Base-by-base conservation (phyloP, 192 early-diverging fungal species). In the Coemansia sp. region DNA sequence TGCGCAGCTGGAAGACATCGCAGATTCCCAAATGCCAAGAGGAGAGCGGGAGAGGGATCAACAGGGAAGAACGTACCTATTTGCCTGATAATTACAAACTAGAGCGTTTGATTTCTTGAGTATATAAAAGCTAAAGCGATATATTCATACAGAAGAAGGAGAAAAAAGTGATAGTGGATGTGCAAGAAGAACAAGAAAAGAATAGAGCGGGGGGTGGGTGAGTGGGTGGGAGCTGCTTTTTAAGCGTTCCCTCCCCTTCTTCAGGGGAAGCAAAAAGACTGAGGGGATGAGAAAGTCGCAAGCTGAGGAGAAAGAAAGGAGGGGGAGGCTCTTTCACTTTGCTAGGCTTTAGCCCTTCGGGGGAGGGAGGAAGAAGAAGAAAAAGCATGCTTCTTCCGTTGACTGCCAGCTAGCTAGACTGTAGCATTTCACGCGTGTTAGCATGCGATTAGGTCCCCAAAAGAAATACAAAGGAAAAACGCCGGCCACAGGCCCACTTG, bases 361-460 rank as follows among this genome's bases (percentile, higher is more conserved):
- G 45, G 45, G 45, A 53, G 27, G 27, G 13, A 53, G 8, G 24
- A 24, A 3, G 27, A 53, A 53, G 27, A 53, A 38, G 34, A 16
- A 12, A 12, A n/a, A 3, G 32, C 30, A n/a, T 30, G 8, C n/a
- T 15, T 15, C 32, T n/a, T 9, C 9, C 37, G 58, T 22, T 59
- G 58, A 59, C 58, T 59, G 58, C n/a, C 16, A 38, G 58, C 34
- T 34, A 18, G 32, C 55, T 58, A 37, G 55, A 58, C 55, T 58
- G 55, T 34, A 58, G 55, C 55, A 34, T n/a, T 16, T 16, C 16
- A 1, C 50, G 20, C 27, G 24, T 56, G 53, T 56, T 56, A 56
- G 53, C 53, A 56, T 32, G 53, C 53, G 13, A 12, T 32, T 59
- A 20, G 18, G 27, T 20, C n/a, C 18, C 20, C 58, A 18, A 8